Base-by-base conservation (phyloP, 176 grass and related monocot species). In the Carex myosuroides region DNA sequence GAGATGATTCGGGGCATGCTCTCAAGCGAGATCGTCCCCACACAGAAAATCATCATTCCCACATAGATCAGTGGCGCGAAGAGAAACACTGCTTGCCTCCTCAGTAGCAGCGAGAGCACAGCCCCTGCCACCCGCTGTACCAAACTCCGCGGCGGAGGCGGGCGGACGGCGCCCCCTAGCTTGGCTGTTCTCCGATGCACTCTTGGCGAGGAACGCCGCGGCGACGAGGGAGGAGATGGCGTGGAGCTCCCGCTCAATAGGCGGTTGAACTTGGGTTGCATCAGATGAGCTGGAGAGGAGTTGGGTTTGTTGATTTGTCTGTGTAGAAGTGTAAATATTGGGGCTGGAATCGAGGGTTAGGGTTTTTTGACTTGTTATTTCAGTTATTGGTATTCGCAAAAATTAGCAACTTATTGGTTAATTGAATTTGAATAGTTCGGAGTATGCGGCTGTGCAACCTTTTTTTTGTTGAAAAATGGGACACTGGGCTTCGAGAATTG, bases 31-130 rank as follows among this genome's bases (percentile, higher is more conserved):
- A 99, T 75, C 55, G 97, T 93, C 56, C 97, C 97, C 97, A 99
- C 93, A 61, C 93, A 95, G 59, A 99, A 84, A 74, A 99, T 88
- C 85, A 99, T 99, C 35, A 89, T 86, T 4, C 91, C 91, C 2
- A 99, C 93, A 71, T 99, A 99, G 29, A 99, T 90, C 66, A 99
- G 87, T 48, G 97, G 97, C 4, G 97, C 93, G 65, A 99, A 99
- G 67, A 99, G 93, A 90, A 99, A 94, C 78, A 99, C 92, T 9
- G 90, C 97, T 87, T 99, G 97, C 57, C 93, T 83, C 60, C 97
- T 90, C 41, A 99, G 91, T 66, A 99, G 83, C 71, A 92, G 60
- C 24, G 88, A 87, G 0, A 94, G 91, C n/a, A 93, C 53, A 70
- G 18, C 85, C 60, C 85, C 80, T 81, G 88, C 86, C 42, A 87